Conservation (phyloP, 371 early-diverging fungal genomes). For the Paramicrosporidium saccamoebae region DNA sequence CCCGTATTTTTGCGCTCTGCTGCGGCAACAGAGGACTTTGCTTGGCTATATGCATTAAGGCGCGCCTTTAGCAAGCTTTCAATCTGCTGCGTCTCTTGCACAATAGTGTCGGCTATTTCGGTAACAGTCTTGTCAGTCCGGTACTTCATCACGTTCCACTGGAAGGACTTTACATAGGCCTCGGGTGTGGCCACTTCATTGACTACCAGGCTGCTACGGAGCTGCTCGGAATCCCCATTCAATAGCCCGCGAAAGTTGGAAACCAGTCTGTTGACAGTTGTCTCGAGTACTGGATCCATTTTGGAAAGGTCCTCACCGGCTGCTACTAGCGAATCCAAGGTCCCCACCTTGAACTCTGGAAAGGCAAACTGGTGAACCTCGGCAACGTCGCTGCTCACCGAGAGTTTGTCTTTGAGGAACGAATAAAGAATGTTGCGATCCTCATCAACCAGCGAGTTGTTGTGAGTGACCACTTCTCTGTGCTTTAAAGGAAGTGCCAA, state of each 20-base stretch:
- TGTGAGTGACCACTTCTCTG: too few relatives aligned
- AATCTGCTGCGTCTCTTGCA: constrained; percentile 25
- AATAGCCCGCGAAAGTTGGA: constrained; percentile 32
- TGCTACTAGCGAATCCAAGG: constrained; percentile 53
- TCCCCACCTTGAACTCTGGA: constrained; percentile 65
- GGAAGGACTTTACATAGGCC: constrained; percentile 37
- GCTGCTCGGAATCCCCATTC: constrained; percentile 8
- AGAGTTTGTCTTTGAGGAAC: too few relatives aligned
- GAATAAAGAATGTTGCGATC: too few relatives aligned
- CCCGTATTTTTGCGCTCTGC: constrained; percentile 25
- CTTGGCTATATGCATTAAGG: constrained; percentile 36
- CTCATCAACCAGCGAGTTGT: too few relatives aligned
- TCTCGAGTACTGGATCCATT: constrained; percentile 34
- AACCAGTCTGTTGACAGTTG: constrained; percentile 29
- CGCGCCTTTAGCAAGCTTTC: constrained; percentile 58
- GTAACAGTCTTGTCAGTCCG: constrained; percentile 57
- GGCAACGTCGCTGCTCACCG: constrained; percentile 11
- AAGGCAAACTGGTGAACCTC: constrained; percentile 23
- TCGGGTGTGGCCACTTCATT: constrained; percentile 25
- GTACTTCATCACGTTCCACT: constrained; percentile 87
- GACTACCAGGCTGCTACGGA: constrained; percentile 6
- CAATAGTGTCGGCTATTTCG: constrained; percentile 37
- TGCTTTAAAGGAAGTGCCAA: too few relatives aligned
- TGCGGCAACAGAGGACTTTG: constrained; percentile 32
- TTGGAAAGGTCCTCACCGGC: constrained; percentile 72